Base-by-base conservation (phyloP, 345 rosid species). In the Hypericum perforatum region DNA sequence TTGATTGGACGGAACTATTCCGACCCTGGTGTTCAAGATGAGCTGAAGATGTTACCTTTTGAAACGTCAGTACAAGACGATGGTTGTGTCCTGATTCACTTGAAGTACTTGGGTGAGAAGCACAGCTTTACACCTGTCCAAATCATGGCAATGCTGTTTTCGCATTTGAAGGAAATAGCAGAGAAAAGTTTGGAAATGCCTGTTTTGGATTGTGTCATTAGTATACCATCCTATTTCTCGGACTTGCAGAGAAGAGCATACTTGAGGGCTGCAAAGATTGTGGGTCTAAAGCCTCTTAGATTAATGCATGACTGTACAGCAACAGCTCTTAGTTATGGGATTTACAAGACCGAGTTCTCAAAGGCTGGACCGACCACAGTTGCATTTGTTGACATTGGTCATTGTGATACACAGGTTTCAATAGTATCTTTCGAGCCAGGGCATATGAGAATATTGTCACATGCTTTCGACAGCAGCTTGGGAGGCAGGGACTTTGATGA, bases 401-500 rank as follows among this genome's bases (percentile, higher is more conserved):
- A 80, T 11, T 70, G 73, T 48, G 82, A 77, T 58, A 80, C 78
- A 48, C 85, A 80, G 67, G 82, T 74, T 14, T 72, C 80, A 52
- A 54, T 80, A 12, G 78, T 64, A 45, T 67, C 75, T 8, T 77
- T 80, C 56, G 63, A 77, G 49, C 68, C 68, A 41, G 85, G 78
- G 65, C 71, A 72, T 43, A 74, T 77, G 82, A 77, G 57, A 70
- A 52, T 80, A 9, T 44, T 77, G 10, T 80, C 82, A 5, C 86
- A 77, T 66, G 67, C 78, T 54, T 77, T 77, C 59, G 82, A 80
- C 56, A 60, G 73, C 56, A 68, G 47, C 58, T 73, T 80, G 69
- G 86, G 86, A 43, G 86, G 86, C 39, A 75, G 80, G 55, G 76
- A 80, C 63, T 80, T 77, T 68, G 80, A 77, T 48, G 82, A 80